phyloP scores from a whole-genome alignment of 805 yeast species.

The Saccharomycopsis capsularis region DNA sequence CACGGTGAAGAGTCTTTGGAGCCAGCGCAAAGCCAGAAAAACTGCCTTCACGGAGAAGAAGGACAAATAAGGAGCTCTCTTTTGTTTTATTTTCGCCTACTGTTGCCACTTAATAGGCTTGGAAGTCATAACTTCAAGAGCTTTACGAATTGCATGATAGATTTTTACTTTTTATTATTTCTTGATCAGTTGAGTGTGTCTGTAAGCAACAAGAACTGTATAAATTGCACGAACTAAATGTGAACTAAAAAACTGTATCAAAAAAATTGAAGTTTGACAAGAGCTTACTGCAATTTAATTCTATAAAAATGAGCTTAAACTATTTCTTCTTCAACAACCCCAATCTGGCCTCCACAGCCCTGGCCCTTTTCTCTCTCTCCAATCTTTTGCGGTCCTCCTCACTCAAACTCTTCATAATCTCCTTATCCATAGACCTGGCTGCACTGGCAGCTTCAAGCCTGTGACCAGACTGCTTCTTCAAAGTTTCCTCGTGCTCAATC shows the following conservation, averaged over 20 bases:
- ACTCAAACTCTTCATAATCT: conserved; percentile 52
- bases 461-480: conserved; percentile 23
- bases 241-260: too few species aligned
- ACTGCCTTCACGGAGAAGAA: background rate
- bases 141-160: too few species aligned
- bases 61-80: too few species aligned
- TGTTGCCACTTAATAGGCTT: too few species aligned
- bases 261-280: too few species aligned
- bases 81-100: too few species aligned
- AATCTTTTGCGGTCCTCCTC: conserved; percentile 69
- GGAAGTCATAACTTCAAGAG: too few species aligned
- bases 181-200: too few species aligned
- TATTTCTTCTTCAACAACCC: conserved; percentile 26
- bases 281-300: background rate
- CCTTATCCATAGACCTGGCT: conserved; percentile 27
- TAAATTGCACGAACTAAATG: too few species aligned
- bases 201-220: too few species aligned
- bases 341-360: conserved; percentile 91
- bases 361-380: conserved; percentile 90
- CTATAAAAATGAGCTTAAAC: background rate
- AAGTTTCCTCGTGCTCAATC: conserved; percentile 23
- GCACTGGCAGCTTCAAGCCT: conserved; percentile 21
- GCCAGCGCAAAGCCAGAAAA: background rate
- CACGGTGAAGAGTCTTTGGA: background rate
- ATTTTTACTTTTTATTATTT: too few species aligned